A percentile compares a stretch with the other conserved stretches of the same genome.
Conservation (phyloP, 257 asterid genomes). For the Nicotiana sylvestris region DNA sequence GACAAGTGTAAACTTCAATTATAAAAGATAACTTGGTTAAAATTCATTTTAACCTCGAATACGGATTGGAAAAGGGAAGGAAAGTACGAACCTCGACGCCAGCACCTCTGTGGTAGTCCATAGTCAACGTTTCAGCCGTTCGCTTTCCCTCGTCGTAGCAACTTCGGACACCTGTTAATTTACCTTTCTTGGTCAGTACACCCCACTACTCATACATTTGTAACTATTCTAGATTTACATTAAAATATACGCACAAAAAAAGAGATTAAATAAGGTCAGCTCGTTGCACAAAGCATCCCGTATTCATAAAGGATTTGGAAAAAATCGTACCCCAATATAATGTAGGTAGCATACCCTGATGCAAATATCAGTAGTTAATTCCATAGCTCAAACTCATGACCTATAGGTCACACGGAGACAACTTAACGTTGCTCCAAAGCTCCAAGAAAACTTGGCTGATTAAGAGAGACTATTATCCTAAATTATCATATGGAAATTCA, state of each 20-base stretch:
- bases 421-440: too few species aligned
- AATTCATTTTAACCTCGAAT: background rate
- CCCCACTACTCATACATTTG: background rate
- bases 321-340: too few species aligned
- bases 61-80: background rate
- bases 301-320: rapidly evolving
- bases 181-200: constrained; percentile 9
- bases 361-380: too few species aligned
- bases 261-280: too few species aligned
- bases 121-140: constrained; percentile 95
- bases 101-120: constrained; percentile 99
- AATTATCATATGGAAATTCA: background rate
- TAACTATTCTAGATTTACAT: background rate
- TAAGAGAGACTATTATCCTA: background rate
- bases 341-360: too few species aligned
- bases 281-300: too few species aligned
- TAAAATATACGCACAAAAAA: background rate
- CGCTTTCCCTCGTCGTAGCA: constrained; percentile 99
- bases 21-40: background rate
- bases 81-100: constrained; percentile 65
- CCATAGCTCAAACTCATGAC: too few species aligned
- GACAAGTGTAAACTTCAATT: background rate
- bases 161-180: constrained; percentile 81
- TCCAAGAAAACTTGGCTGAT: too few species aligned
- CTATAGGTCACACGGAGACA: too few species aligned